These are phyloP conservation scores for Talinum fruticosum DNA, from an alignment of 148 eudicot species.

Conservation along the genomic window DNA sequence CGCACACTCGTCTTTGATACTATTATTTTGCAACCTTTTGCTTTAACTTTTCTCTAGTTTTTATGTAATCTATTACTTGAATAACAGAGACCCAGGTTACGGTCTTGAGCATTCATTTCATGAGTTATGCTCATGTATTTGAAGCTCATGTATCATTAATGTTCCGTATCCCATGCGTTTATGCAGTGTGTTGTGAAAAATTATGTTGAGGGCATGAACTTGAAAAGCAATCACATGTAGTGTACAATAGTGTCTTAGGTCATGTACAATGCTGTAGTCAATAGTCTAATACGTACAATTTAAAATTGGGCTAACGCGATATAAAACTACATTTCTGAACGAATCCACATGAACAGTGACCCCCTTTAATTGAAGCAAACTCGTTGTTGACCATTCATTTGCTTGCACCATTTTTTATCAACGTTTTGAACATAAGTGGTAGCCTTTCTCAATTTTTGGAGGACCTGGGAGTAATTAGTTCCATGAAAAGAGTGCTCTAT, in stretches of 20 bases:
- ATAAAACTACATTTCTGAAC: no score
- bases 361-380: neutral
- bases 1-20: neutral
- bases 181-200: no score
- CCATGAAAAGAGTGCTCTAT: neutral
- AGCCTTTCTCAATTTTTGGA: neutral
- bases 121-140: no score
- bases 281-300: no score
- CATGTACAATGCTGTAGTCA: no score
- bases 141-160: no score
- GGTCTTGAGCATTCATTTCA: neutral
- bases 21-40: neutral
- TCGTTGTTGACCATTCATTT: neutral
- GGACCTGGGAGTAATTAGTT: neutral
- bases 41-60: neutral
- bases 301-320: no score
- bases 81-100: neutral
- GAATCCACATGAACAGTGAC: no score
- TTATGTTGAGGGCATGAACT: no score
- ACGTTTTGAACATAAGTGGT: neutral
- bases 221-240: no score
- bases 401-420: neutral
- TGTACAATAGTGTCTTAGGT: no score
- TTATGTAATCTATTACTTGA: neutral
- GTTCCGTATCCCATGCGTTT: no score